Base-by-base conservation (phyloP, 1,139 yeast genomes). In the Candida albicans region DNA sequence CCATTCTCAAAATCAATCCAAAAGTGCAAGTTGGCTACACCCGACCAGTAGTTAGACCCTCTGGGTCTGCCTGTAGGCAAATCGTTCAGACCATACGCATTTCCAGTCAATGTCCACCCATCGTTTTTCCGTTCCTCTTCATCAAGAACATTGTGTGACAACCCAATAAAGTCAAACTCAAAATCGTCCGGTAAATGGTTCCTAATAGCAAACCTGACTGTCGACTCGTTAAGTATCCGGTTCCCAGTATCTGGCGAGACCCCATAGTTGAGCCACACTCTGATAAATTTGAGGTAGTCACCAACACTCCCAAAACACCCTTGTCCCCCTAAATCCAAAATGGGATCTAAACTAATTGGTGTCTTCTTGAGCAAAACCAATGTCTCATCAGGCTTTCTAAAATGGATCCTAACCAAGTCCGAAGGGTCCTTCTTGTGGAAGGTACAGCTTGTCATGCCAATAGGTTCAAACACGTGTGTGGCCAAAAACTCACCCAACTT, bases 41-140 rank as follows among this genome's bases (percentile, higher is more conserved):
- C 80, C 33, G 68, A 60, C 81, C 81, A 76, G 51, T 66, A 68
- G 15, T 68, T 50, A 4, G 72, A 52, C 0, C 73, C 71, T 11
- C 53, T 51, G 1, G 75, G 70, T 47, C 79, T 58, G 1, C 81
- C 81, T 0, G 73, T 64, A 1, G 67, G 62, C 15, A 65, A 49
- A 2, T 51, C 50, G 37, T 61, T 61, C 33, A 48, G 55, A 11
- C 95, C 87, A 59, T 87, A 88, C 24, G 82, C 82, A 64, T 85
- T 85, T 24, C 86, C 86, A 59, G 82, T 81, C 57, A 93, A 71
- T 49, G 84, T 81, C 61, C 81, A 91, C 2, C 96, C 97, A 52
- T 84, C 85, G 24, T 93, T 93, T 36, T 82, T 80, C 13, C 46
- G 50, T 30, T 58, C 55, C 7, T 51, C 52, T 24, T 60, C 54